Evolutionary conservation across 345 rosid species (phyloP).

Genomic region (Acer negundo): DNA sequence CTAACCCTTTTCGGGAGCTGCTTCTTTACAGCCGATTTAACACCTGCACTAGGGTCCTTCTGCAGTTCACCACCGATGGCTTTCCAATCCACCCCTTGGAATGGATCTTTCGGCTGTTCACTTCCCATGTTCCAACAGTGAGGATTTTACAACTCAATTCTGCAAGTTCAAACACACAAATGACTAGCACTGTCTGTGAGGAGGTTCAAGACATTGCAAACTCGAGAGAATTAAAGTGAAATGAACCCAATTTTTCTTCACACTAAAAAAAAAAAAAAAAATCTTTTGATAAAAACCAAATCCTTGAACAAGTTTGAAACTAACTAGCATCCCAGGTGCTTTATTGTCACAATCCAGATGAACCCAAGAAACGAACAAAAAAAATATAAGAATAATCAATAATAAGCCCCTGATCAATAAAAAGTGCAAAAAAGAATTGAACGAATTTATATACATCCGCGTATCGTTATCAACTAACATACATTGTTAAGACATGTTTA

Average conservation of each 20-base stretch:
- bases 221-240: neutral
- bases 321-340: neutral
- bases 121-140: constrained; percentile 44
- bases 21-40: constrained; percentile 55
- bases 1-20: constrained; percentile 79
- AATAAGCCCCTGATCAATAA: too few relatives aligned
- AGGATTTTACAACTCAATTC: constrained; percentile 12
- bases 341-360: neutral
- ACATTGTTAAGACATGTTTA: too few relatives aligned
- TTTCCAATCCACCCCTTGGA: constrained; percentile 88
- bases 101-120: constrained; percentile 74
- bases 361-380: neutral
- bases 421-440: too few relatives aligned
- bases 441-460: too few relatives aligned
- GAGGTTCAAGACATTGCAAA: neutral
- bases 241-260: neutral
- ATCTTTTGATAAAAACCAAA: neutral
- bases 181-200: neutral
- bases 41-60: constrained; percentile 57
- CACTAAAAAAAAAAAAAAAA: neutral
- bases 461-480: too few relatives aligned
- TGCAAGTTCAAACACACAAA: constrained; percentile 1
- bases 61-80: constrained; percentile 63
- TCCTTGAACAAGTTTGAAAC: neutral
- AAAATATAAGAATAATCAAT: too few relatives aligned